A percentile compares a stretch with the other conserved stretches of the same genome.
Evolutionary conservation across 768 basidiomycete genomes (phyloP).

Genomic region (Tulasnella sp.): DNA sequence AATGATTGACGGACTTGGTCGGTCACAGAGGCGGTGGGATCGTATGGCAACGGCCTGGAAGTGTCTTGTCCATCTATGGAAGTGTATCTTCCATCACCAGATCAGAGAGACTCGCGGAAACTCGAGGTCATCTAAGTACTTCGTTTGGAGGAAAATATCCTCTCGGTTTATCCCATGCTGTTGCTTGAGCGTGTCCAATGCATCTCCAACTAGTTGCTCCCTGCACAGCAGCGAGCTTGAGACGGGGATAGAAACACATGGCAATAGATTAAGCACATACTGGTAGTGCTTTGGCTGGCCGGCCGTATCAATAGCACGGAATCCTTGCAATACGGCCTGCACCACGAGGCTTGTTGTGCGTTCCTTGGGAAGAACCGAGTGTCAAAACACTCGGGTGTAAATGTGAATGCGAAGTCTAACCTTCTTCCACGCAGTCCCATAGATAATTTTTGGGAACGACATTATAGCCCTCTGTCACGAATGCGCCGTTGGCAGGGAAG

Average conservation of each 20-base stretch:
- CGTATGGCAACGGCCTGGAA: constrained; percentile 65
- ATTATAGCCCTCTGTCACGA: background rate
- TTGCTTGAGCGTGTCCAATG: constrained; percentile 47
- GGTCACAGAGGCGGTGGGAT: constrained; percentile 43
- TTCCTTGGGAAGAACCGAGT: constrained; percentile 34
- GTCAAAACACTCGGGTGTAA: too few relatives aligned
- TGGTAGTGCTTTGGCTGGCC: constrained; percentile 69
- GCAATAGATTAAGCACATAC: constrained; percentile 30
- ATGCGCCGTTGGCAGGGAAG: background rate
- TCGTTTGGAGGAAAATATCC: constrained; percentile 72
- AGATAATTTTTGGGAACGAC: constrained; percentile 31
- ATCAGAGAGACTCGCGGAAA: background rate
- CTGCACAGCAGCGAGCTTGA: constrained; percentile 32
- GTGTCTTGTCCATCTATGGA: constrained; percentile 64
- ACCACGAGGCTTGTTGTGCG: constrained; percentile 59
- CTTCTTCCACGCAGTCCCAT: constrained; percentile 37
- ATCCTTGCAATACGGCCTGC: constrained; percentile 65
- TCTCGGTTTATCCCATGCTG: constrained; percentile 58
- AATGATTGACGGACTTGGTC: constrained; percentile 60
- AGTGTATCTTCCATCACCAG: constrained; percentile 50
- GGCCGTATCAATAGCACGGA: constrained; percentile 67
- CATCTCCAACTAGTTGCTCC: constrained; percentile 75
- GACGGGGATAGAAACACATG: background rate
- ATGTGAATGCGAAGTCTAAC: background rate
- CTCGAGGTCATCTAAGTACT: constrained; percentile 37